Conservation (phyloP, 805 yeast species). For the Hanseniaspora nectarophila region DNA sequence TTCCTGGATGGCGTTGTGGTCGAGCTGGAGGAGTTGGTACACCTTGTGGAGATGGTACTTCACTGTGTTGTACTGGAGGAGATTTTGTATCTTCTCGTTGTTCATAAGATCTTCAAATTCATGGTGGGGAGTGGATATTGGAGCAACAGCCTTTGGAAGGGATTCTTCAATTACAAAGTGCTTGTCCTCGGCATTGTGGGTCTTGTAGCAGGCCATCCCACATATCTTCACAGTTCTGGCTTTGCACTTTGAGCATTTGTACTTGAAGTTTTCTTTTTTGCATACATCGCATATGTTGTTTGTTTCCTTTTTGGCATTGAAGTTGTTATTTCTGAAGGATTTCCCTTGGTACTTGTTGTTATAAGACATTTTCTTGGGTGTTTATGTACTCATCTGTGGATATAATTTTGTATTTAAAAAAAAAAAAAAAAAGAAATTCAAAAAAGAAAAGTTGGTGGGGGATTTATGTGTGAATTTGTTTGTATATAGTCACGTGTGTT, state of each 20-base stretch:
- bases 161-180: no score
- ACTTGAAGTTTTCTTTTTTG: constrained; percentile 28
- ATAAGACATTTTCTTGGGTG: not conserved
- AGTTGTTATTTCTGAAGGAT: not conserved
- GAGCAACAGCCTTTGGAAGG: constrained; percentile 10
- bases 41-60: constrained; percentile 46
- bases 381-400: no score
- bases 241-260: constrained; percentile 40
- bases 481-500: not conserved
- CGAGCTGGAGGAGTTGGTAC: constrained; percentile 33
- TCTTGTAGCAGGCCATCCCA: constrained; percentile 48
- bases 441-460: not conserved
- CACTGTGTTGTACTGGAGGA: constrained; percentile 36
- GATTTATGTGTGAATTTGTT: not conserved
- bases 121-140: constrained; percentile 14
- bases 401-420: no score
- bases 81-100: constrained; percentile 33
- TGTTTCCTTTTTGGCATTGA: not conserved
- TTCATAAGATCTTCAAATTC: constrained; percentile 28
- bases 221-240: constrained; percentile 33
- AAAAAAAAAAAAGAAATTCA: not conserved
- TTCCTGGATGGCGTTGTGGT: constrained; percentile 17
- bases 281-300: constrained; percentile 28
- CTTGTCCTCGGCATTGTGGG: constrained; percentile 28
- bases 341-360: not conserved